Percentiles rank a stretch among this genome's conserved stretches.
These are phyloP conservation scores for Salix caprea DNA, from an alignment of 345 rosid species.

Conservation along the genomic window DNA sequence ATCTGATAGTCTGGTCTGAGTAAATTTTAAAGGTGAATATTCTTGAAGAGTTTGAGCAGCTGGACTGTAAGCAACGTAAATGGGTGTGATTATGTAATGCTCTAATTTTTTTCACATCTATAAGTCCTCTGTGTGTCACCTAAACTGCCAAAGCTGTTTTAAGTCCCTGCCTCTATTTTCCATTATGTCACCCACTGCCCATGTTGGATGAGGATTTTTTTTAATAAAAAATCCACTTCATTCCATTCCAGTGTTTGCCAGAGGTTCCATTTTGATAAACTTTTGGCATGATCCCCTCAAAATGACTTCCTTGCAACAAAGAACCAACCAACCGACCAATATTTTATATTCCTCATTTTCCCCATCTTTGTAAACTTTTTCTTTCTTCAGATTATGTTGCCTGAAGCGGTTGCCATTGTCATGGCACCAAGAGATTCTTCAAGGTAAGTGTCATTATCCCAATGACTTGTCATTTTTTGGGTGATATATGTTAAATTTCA, in stretches of 20 bases:
- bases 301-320: background rate
- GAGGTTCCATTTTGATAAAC: background rate
- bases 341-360: background rate
- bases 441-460: slow-evolving; percentile 35
- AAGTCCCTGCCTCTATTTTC: background rate
- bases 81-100: background rate
- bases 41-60: background rate
- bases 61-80: background rate
- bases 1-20: background rate
- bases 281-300: background rate
- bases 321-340: background rate
- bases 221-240: background rate
- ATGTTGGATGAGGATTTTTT: background rate
- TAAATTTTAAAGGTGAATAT: background rate
- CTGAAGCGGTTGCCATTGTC: slow-evolving; percentile 95
- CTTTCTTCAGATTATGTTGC: slow-evolving; percentile 76
- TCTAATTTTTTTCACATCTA: background rate
- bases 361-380: slow-evolving; percentile 1
- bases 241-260: background rate
- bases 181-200: background rate
- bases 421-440: slow-evolving; percentile 87
- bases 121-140: background rate
- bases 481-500: background rate
- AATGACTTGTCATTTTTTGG: background rate
- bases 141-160: background rate